Evolutionary conservation across 2,329 filamentous ascomycete species (phyloP), one percentile per base, ranked within the genome.

Genomic region (Ophiostoma ips): DNA sequence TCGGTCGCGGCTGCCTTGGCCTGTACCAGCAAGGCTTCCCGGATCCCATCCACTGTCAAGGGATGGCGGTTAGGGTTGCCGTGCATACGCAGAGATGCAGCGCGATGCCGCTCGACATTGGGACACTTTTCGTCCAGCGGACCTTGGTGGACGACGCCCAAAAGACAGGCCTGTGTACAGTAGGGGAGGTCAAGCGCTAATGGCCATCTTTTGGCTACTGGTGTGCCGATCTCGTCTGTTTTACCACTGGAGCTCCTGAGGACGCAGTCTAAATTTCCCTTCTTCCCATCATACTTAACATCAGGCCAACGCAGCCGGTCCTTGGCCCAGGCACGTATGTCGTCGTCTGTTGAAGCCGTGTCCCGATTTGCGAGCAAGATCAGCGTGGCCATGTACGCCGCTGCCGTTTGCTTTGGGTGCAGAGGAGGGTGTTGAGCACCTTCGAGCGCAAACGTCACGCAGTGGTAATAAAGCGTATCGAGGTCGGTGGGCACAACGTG

Each of bases 71-170:
- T 15, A 13, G 35, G 46, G 3, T 9, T 11, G 46, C 46, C 34
- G 46, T 48, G 35, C 9, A 28, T n/a, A 5, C 35, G 21, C 8
- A 38, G 6, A 13, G 34, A 38, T 7, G 46, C 46, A 28, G 46
- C 46, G 4, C 46, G 46, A 30, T 48, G 46, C 46, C 35, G 31
- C 13, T 38, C 34, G 11, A 45, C 41, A 43, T 44, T 44, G 41
- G 24, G 41, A 11, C 41, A 44, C 41, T 33, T n/a, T 7, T 16
- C 13, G 41, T 44, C 41, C 12, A 44, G 41, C 41, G 41, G 41
- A 18, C 13, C 12, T 15, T 33, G 41, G 41, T 18, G 21, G n/a
- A 33, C 41, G 7, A 44, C n/a, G 41, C 41, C 41, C 24, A 44
- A 18, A n/a, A 44, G 41, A 33, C 41, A 44, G 21, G 41, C 41